Base-by-base conservation (phyloP, 306 rosid species). In the Mimosa bimucronata region DNA sequence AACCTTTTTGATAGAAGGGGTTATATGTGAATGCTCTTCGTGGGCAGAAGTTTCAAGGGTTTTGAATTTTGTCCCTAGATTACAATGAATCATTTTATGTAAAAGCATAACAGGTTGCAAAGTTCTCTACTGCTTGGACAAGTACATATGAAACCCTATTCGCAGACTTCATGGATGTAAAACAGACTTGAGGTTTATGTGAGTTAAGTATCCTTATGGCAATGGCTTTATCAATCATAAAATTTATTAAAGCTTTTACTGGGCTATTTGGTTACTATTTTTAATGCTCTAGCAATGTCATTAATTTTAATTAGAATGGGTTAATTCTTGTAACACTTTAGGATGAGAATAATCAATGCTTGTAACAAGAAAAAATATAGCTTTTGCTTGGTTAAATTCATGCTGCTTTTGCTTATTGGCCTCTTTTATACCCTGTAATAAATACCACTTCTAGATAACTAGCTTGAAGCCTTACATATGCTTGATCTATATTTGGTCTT, bases 401-500 rank as follows among this genome's bases (percentile, higher is more conserved):
- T 69, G 34, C 14, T 7, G 34, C 44, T 55, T 67, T 18, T 7
- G 38, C 66, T 30, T 45, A 31, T 46, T 7, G 50, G 18, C 28
- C 37, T 46, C 48, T 48, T 66, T 21, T 62, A 5, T 13, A 37
- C 26, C 67, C 52, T 45, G 67, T 31, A 48, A 31, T 15, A 34
- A 21, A 21, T 46, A 73, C 38, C 34, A 48, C 40, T 57, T 60
- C 42, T 12, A 15, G 41, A 11, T 67, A 10, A 9, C 21, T 77
- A 58, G n/a, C 75, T 40, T 77, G 41, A 80, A 45, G 21, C 76
- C 45, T 77, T 6, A 73, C 60, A 3, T 74, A 60, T 73, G 19
- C 44, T 78, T 75, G 34, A 79, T 79, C 82, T 64, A 45, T 82
- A n/a, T 34, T 71, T 79, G 46, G 2, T 8, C 15, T 68, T 62